Conservation (phyloP, 1,284 basidiomycete genomes). For the Microbotryum intermedium region DNA sequence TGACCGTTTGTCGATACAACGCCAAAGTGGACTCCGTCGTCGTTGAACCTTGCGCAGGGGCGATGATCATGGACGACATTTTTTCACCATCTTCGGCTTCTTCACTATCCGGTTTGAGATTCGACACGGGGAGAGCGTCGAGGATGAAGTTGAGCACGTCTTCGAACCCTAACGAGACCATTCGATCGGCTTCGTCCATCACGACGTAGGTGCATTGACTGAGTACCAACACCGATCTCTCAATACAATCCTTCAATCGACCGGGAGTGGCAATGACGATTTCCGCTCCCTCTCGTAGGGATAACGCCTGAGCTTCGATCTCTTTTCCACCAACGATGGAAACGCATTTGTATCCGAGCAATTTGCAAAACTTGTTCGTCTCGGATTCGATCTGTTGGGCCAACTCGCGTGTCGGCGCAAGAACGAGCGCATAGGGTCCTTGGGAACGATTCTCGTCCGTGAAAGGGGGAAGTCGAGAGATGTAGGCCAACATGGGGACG, state of each 20-base stretch:
- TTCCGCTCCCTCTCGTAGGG: conserved; percentile 87
- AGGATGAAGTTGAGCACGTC: conserved; percentile 88
- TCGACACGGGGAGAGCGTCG: conserved; percentile 77
- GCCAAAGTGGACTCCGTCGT: conserved; percentile 18
- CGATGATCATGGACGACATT: conserved; percentile 30
- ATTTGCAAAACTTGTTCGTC: conserved; percentile 77
- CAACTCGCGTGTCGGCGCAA: conserved; percentile 93
- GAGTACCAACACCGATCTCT: conserved; percentile 87
- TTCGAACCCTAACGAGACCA: conserved; percentile 97
- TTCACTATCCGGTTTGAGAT: conserved; percentile 65
- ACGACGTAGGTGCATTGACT: conserved; percentile 96
- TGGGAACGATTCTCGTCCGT: conserved; percentile 84
- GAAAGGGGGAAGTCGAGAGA: conserved; percentile 71
- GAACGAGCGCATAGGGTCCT: conserved; percentile 85
- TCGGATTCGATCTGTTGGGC: conserved; percentile 96
- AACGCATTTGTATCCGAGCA: conserved; percentile 82
- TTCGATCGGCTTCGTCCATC: conserved; percentile 98
- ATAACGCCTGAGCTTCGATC: conserved; percentile 95
- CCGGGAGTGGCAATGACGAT: conserved; percentile 98
- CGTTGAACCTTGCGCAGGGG: conserved; percentile 16
- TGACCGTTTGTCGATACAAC: conserved; percentile 37
- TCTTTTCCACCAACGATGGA: conserved; percentile 91
- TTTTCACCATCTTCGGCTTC: conserved; percentile 38
- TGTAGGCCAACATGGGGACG: conserved; percentile 94
- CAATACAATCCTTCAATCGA: conserved; percentile 93